phyloP scores from a whole-genome alignment of 345 rosid genomes.

The Moricandia moricandioides region DNA sequence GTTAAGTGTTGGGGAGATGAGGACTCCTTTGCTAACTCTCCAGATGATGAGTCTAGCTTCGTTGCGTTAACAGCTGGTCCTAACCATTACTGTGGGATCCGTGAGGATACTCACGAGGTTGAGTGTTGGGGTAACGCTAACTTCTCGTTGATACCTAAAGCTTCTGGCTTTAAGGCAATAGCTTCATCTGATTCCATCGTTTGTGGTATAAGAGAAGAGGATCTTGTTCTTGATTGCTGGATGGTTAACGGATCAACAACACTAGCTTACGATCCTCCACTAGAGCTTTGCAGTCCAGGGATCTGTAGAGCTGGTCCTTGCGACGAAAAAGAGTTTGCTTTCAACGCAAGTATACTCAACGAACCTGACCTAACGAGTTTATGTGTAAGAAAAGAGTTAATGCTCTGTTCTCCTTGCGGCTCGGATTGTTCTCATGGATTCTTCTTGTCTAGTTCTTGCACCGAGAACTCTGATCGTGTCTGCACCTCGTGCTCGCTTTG shows the following conservation, averaged over 20 bases:
- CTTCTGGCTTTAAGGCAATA: conserved; percentile 72
- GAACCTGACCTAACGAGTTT: conserved; percentile 75
- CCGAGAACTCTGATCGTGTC: conserved; percentile 59
- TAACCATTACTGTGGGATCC: conserved; percentile 74
- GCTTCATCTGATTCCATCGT: conserved; percentile 83
- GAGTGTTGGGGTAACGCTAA: conserved; percentile 82
- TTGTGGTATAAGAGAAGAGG: conserved; percentile 80
- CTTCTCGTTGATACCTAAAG: conserved; percentile 59
- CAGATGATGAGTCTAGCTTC: conserved; percentile 38
- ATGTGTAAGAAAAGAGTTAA: conserved; percentile 64
- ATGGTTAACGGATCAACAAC: conserved; percentile 44
- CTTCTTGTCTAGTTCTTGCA: conserved; percentile 78
- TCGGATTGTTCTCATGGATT: conserved; percentile 69
- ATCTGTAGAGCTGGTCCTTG: conserved; percentile 61
- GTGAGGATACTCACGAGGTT: conserved; percentile 73
- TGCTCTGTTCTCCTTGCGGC: conserved; percentile 73
- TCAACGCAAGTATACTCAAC: conserved; percentile 78
- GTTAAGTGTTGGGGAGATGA: conserved; percentile 69
- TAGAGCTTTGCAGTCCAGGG: conserved; percentile 90
- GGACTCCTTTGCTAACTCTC: conserved; percentile 38
- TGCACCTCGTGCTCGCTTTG: conserved; percentile 90
- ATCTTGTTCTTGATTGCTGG: conserved; percentile 91
- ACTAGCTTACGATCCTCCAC: conserved; percentile 66
- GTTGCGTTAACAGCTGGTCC: conserved; percentile 71
- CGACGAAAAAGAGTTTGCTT: conserved; percentile 52